Base-by-base conservation (phyloP, 306 rosid species). In the Cucumis cinereus region DNA sequence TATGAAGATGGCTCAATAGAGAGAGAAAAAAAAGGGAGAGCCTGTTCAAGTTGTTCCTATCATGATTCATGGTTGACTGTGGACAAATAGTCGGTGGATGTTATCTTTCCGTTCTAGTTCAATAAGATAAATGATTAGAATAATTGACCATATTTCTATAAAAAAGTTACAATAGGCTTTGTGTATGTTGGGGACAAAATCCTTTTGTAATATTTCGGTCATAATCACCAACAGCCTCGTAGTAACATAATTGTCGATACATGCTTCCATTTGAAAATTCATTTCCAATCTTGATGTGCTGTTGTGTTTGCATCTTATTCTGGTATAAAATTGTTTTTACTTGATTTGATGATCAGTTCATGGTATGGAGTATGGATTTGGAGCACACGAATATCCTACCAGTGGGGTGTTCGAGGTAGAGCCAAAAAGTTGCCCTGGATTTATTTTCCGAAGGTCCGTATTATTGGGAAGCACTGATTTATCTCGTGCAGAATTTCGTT, bases 371-470 rank as follows among this genome's bases (percentile, higher is more conserved):
- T 95, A 86, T 79, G 98, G 91, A 54, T 95, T 85, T 80, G 99
- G 98, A 81, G 98, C 97, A 77, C 99, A 95, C 55, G 98, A 95
- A 77, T 92, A 83, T 77, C 79, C 98, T 36, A 75, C 90, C 13
- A 95, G 98, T 84, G 98, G 99, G 71, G 90, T 95, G 77, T 95
- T 92, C 84, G 92, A 92, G 96, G 97, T 90, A 53, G 99, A 95
- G 81, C 98, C 98, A 77, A 92, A 84, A 86, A 90, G 89, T 85
- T 95, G 98, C 80, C 97, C 98, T 36, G 99, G 97, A 86, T 92
- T 90, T 86, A 87, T 90, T 86, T 95, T 92, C 79, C 88, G 99
- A 84, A 85, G 77, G 71, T 90, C 98, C 10, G 75, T 95, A 69
- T 80, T 90, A 80, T 81, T 95, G 79, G 99, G 99, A 60, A 90